Percentiles rank a stretch among this genome's conserved stretches.
Evolutionary conservation across 768 basidiomycete genomes (phyloP).

Genomic region (Sutorius australiensis): DNA sequence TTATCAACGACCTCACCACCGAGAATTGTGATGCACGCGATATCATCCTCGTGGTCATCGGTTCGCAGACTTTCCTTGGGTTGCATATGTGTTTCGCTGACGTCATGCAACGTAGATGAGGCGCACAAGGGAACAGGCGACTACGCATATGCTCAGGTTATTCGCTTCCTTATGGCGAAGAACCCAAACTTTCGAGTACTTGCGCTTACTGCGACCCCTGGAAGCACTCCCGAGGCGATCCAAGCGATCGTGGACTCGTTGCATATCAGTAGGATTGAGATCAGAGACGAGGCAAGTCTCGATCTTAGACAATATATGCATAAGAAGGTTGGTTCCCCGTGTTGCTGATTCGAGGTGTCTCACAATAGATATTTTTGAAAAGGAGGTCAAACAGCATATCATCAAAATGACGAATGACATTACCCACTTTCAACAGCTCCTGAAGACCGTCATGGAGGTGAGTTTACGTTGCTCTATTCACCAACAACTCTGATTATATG

Average conservation of each 20-base stretch:
- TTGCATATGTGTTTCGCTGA: constrained; percentile 2
- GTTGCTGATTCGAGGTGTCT: background rate
- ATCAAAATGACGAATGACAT: constrained; percentile 72
- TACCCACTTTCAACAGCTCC: constrained; percentile 57
- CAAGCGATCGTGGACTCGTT: constrained; percentile 88
- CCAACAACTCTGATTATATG: constrained; percentile 2
- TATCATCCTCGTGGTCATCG: constrained; percentile 85
- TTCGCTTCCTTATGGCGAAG: constrained; percentile 89
- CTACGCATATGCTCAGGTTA: constrained; percentile 86
- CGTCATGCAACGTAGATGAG: constrained; percentile 58
- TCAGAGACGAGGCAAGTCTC: constrained; percentile 85
- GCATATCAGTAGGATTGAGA: constrained; percentile 93
- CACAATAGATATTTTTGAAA: background rate
- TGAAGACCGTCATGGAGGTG: constrained; percentile 75
- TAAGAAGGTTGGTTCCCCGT: constrained; percentile 60
- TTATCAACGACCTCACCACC: constrained; percentile 77
- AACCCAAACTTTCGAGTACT: constrained; percentile 92
- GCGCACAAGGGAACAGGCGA: constrained; percentile 93
- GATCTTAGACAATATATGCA: constrained; percentile 86
- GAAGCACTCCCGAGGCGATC: constrained; percentile 78
- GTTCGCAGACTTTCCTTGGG: constrained; percentile 37
- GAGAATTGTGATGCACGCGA: constrained; percentile 74
- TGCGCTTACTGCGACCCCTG: constrained; percentile 95
- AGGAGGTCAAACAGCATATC: constrained; percentile 77
- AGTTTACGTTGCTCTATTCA: constrained; percentile 17